These are phyloP conservation scores for Endothia cerciana DNA, from an alignment of 2,329 filamentous ascomycete genomes.

Conservation along the genomic window DNA sequence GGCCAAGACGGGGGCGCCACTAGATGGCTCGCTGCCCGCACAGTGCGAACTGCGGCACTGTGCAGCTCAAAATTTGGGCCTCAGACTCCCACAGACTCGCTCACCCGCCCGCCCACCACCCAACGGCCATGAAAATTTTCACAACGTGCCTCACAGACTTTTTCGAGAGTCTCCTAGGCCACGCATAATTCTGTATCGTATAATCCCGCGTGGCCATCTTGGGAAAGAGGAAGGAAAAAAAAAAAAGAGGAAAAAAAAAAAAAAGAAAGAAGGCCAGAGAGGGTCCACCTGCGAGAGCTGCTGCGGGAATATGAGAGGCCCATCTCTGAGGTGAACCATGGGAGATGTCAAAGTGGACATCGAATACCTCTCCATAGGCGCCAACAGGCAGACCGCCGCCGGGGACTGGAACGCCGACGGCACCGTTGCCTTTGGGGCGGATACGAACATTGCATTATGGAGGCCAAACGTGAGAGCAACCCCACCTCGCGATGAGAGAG, in stretches of 20 bases:
- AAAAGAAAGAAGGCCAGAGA: not conserved
- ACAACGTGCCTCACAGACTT: not conserved
- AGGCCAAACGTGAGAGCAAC: slow-evolving; percentile 66
- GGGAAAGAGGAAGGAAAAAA: not conserved
- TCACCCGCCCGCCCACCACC: too few relatives aligned
- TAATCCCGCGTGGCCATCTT: not conserved
- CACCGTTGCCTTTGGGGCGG: slow-evolving; percentile 80
- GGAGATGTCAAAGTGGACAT: slow-evolving; percentile 38
- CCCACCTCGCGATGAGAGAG: not conserved
- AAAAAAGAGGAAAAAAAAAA: not conserved
- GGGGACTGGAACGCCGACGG: slow-evolving; percentile 84
- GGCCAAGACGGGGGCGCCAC: not conserved
- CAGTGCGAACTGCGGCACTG: slow-evolving; percentile 24
- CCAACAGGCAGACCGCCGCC: slow-evolving; percentile 85
- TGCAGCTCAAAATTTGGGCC: slow-evolving; percentile 23
- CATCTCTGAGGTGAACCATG: not conserved
- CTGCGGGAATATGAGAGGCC: not conserved
- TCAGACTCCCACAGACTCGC: slow-evolving; percentile 10
- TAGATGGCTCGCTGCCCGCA: not conserved
- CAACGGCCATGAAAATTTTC: too few relatives aligned
- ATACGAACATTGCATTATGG: slow-evolving; percentile 90
- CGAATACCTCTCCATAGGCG: slow-evolving; percentile 74
- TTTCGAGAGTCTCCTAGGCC: too few relatives aligned
- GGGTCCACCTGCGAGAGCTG: too few relatives aligned
- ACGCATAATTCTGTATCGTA: not conserved